A percentile compares a stretch with the other conserved stretches of the same genome.
These are phyloP conservation scores for Hamiltosporidium tvaerminnensis DNA, from an alignment of 371 early-diverging fungal genomes.

Conservation along the genomic window DNA sequence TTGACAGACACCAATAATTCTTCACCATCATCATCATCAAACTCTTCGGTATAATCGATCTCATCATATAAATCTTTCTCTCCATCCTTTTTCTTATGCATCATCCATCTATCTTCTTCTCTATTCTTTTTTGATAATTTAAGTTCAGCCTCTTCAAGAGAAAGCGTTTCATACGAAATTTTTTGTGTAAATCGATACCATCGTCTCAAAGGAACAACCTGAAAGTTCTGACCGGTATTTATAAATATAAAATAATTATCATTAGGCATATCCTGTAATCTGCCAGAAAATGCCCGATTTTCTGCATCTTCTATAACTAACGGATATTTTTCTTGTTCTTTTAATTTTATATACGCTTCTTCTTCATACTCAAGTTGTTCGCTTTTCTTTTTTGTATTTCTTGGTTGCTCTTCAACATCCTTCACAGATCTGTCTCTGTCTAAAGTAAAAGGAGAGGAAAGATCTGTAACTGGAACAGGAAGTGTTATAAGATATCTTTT, in stretches of 20 bases:
- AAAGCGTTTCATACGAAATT: constrained; percentile 61
- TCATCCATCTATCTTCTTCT: constrained; percentile 56
- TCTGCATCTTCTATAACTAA: constrained; percentile 40
- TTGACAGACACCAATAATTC: constrained; percentile 22
- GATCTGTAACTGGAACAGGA: not conserved
- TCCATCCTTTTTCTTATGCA: constrained; percentile 53
- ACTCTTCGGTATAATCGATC: constrained; percentile 49
- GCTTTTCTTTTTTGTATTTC: constrained; percentile 41
- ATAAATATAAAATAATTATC: constrained; percentile 47
- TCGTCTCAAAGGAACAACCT: constrained; percentile 64
- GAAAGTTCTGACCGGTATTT: constrained; percentile 54
- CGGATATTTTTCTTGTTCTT: constrained; percentile 39
- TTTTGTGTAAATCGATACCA: constrained; percentile 75
- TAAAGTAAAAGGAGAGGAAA: not conserved
- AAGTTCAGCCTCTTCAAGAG: constrained; percentile 76
- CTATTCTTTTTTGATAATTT: constrained; percentile 55
- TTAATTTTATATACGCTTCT: constrained; percentile 37
- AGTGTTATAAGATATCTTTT: not conserved
- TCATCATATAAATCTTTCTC: constrained; percentile 13
- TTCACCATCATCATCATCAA: constrained; percentile 53
- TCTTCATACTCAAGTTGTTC: constrained; percentile 47
- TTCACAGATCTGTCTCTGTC: not conserved
- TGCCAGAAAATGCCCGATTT: constrained; percentile 31
- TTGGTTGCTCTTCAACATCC: constrained; percentile 15
- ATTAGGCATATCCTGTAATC: constrained; percentile 24